Base-by-base conservation (phyloP, 2,329 filamentous ascomycete genomes). In the Coleophoma cylindrospora region DNA sequence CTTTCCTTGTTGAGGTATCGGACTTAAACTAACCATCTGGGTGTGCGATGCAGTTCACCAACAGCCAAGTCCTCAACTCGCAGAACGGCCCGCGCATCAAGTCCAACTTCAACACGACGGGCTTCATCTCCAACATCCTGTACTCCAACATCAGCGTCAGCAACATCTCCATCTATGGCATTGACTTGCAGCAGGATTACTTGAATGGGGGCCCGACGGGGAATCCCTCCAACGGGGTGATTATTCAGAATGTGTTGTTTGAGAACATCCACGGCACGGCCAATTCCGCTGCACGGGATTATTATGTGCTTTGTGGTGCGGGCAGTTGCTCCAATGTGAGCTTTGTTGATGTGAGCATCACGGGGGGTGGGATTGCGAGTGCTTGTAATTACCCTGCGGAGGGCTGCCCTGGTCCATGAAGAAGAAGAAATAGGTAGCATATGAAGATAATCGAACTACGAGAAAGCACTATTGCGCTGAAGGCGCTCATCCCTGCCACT, bases 161-260 rank as follows among this genome's bases (percentile, higher is more conserved):
- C 34, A 66, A 68, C 47, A 74, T 76, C 53, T 60, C 65, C 33
- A 68, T 70, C 53, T 76, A 77, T 57, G 74, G 74, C n/a, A 74
- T 79, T 50, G 73, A 74, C 51, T 66, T 77, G 40, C 67, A 76
- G 63, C 74, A 78, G 63, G 75, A 78, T 58, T 79, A 77, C 56
- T 58, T 74, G 48, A 78, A 77, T 55, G 75, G 70, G 12, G 68
- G 69, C 4, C 60, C 69, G 5, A 70, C 65, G 7, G 70, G 69
- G 1, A 53, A 54, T 10, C 65, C 70, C 6, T 65, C 65, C 1
- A 70, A 69, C 45, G 69, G 69, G 3, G 68, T 73, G 3, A 57
- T 55, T 2, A 70, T 73, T 43, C 52, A 54, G 27, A 65, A 64
- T 48, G 43, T 73, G 3, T 51, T 57, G 8, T 67, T 72, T 45